Evolutionary conservation across 2,329 filamentous ascomycete species (phyloP).

Genomic region (Pseudocercospora musae): DNA sequence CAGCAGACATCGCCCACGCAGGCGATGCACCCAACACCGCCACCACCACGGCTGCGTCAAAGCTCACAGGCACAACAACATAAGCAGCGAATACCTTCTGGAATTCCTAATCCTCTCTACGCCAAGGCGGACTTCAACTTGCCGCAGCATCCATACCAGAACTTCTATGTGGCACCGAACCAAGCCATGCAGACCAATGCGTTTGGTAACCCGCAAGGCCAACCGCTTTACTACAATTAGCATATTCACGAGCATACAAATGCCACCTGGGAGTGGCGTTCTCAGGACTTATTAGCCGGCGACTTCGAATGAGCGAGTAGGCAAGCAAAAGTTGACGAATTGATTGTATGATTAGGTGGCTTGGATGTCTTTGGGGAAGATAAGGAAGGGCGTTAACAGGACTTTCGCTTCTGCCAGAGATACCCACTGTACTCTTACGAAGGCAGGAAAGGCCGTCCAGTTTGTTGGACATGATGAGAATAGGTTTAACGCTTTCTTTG

Average conservation of each 20-base stretch:
- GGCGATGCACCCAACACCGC: constrained; percentile 25
- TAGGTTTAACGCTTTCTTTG: background rate
- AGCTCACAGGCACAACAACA: constrained; percentile 16
- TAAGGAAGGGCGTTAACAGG: background rate
- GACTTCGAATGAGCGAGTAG: background rate
- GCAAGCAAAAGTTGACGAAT: background rate
- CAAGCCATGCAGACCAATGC: constrained; percentile 6
- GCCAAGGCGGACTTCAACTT: constrained; percentile 70
- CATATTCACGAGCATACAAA: background rate
- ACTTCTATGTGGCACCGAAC: constrained; percentile 69
- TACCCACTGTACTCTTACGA: constrained; percentile 4
- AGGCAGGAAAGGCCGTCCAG: background rate
- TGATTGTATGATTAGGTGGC: background rate
- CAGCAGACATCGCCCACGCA: constrained; percentile 24
- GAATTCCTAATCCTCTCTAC: constrained; percentile 67
- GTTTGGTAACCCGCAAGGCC: constrained; percentile 7
- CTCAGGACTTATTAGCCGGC: background rate
- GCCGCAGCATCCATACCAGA: constrained; percentile 77
- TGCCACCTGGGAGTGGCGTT: background rate
- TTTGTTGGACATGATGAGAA: background rate
- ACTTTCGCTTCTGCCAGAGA: constrained; percentile 5
- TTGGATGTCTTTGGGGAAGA: background rate
- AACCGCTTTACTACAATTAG: constrained; percentile 10
- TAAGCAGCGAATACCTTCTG: constrained; percentile 40
- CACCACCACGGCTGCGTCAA: constrained; percentile 34